Evolutionary conservation across 208 protist species (phyloP).

Genomic region (Wallacemonas rigidus): DNA sequence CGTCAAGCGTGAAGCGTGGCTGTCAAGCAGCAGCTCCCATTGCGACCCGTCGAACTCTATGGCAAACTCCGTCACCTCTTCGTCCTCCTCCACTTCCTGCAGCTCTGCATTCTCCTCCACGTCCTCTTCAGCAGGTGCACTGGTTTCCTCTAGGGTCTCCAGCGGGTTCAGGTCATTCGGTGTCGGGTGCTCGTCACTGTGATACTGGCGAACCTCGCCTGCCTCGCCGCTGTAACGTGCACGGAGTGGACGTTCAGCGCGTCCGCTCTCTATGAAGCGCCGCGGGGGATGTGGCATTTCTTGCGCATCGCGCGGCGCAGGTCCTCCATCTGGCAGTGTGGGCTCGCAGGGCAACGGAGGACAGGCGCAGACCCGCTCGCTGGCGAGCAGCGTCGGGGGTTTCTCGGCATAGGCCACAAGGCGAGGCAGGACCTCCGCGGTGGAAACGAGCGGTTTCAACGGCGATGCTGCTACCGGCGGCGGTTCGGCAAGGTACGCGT

Average conservation of each 20-base stretch:
- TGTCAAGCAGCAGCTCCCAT: conserved; percentile 1
- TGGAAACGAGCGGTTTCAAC: conserved; percentile 4
- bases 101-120: too few species aligned
- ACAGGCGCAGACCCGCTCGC: background rate
- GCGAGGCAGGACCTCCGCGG: background rate
- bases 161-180: conserved; percentile 4
- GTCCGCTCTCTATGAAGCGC: conserved; percentile 16
- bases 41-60: conserved; percentile 9
- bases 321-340: background rate
- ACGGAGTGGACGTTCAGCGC: conserved; percentile 2
- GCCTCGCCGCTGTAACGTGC: background rate
- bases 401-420: background rate
- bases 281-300: conserved; percentile 13
- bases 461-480: background rate
- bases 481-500: background rate
- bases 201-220: conserved; percentile 1
- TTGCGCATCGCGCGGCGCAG: background rate
- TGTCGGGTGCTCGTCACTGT: conserved; percentile 4
- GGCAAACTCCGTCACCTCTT: conserved; percentile 8
- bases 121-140: too few species aligned
- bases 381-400: background rate
- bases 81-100: background rate
- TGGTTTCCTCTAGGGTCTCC: background rate
- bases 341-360: background rate
- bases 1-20: background rate